Conservation (phyloP, 306 rosid species). For the Cyamopsis tetragonoloba region DNA sequence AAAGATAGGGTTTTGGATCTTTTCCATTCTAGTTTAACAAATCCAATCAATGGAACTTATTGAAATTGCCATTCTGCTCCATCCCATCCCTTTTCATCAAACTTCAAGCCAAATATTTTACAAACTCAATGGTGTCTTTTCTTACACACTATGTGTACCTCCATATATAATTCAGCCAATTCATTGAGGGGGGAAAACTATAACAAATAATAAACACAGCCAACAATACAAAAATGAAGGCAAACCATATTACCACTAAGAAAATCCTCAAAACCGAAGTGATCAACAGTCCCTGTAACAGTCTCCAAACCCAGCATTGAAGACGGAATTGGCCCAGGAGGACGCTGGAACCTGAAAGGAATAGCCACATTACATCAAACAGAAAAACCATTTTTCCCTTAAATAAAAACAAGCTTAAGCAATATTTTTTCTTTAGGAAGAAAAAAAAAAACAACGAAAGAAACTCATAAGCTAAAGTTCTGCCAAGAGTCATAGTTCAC, state of each 20-base stretch:
- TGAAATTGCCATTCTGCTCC: too few relatives aligned
- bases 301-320: slow-evolving; percentile 90
- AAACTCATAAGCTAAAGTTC: not conserved
- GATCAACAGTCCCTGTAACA: slow-evolving; percentile 60
- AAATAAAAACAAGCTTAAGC: not conserved
- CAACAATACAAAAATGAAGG: not conserved
- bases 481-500: not conserved
- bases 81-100: too few relatives aligned
- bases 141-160: slow-evolving; percentile 23
- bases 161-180: not conserved
- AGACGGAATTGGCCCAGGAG: slow-evolving; percentile 71
- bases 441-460: not conserved
- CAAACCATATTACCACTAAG: slow-evolving; percentile 48
- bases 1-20: too few relatives aligned
- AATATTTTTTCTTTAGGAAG: not conserved
- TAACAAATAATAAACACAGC: not conserved
- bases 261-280: slow-evolving; percentile 75
- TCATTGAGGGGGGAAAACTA: not conserved
- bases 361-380: slow-evolving; percentile 17
- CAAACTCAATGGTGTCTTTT: not conserved
- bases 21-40: too few relatives aligned
- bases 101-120: too few relatives aligned
- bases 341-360: slow-evolving; percentile 56
- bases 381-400: not conserved
- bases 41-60: too few relatives aligned